Percentiles rank a stretch among this genome's conserved stretches.
These are phyloP conservation scores for Hypomontagnella monticulosa DNA, from an alignment of 495 filamentous ascomycete genomes.

Conservation along the genomic window DNA sequence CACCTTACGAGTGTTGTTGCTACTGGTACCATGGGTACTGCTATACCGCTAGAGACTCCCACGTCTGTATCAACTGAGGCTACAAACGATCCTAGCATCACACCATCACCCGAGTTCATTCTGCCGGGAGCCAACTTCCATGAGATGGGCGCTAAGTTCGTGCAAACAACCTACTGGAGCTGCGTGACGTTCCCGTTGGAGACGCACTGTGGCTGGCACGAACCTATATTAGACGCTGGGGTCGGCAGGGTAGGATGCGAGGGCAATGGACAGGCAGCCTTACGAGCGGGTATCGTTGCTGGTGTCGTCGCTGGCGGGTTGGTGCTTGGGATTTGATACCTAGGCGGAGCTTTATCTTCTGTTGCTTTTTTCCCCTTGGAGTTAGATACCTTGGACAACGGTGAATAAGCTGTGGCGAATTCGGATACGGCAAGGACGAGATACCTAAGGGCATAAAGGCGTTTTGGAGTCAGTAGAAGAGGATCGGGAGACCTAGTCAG, in stretches of 20 bases:
- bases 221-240: slow-evolving; percentile 52
- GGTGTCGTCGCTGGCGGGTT: slow-evolving; percentile 35
- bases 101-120: slow-evolving; percentile 25
- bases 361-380: neutral
- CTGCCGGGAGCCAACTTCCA: slow-evolving; percentile 32
- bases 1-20: neutral
- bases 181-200: slow-evolving; percentile 48
- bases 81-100: slow-evolving; percentile 23
- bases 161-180: slow-evolving; percentile 55
- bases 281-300: slow-evolving; percentile 29
- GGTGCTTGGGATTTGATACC: slow-evolving; percentile 26
- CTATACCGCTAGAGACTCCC: neutral
- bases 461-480: slow-evolving; percentile 16
- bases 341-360: neutral
- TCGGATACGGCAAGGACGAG: slow-evolving; percentile 7
- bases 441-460: slow-evolving; percentile 30
- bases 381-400: slow-evolving; percentile 13
- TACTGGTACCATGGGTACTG: slow-evolving; percentile 10
- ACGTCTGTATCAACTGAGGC: slow-evolving; percentile 3
- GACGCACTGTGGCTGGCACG: slow-evolving; percentile 56
- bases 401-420: slow-evolving; percentile 9
- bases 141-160: slow-evolving; percentile 40
- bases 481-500: neutral
- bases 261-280: slow-evolving; percentile 15
- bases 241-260: slow-evolving; percentile 15